Percentiles rank a stretch among this genome's conserved stretches.
Evolutionary conservation across 2,329 filamentous ascomycete species (phyloP).

Genomic region (Paecilomyces niveus): DNA sequence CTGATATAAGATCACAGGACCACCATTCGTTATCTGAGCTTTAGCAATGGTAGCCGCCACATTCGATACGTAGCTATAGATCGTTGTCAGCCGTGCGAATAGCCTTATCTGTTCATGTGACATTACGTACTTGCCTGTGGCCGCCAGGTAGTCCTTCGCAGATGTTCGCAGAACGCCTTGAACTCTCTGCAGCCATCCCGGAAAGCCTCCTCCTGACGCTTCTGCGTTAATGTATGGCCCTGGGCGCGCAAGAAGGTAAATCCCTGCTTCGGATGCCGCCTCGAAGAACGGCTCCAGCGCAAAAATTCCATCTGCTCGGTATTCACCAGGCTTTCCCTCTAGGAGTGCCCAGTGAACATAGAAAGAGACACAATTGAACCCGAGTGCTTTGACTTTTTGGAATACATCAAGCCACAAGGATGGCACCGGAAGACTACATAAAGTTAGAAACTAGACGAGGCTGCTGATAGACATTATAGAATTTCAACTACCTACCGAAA

Average conservation of each 20-base stretch:
- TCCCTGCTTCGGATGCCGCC: conserved; percentile 63
- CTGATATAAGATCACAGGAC: conserved; percentile 71
- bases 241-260: conserved; percentile 67
- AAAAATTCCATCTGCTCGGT: conserved; percentile 64
- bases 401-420: conserved; percentile 65
- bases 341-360: conserved; percentile 73
- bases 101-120: no score
- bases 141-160: conserved; percentile 54
- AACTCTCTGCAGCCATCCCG: conserved; percentile 70
- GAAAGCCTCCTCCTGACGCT: conserved; percentile 67
- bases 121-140: conserved; percentile 54
- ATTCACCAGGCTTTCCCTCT: conserved; percentile 65
- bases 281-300: conserved; percentile 68
- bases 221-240: conserved; percentile 77
- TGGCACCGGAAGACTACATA: conserved; percentile 50
- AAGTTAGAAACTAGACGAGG: conserved; percentile 2
- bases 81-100: conserved; percentile 5
- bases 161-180: conserved; percentile 58
- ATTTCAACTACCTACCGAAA: conserved; percentile 40
- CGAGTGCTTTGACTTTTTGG: conserved; percentile 74
- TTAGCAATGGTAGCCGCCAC: conserved; percentile 62
- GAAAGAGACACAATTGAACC: conserved; percentile 73
- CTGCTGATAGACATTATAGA: background rate
- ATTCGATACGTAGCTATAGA: conserved; percentile 50
- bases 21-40: conserved; percentile 74